Conservation (phyloP, 345 rosid genomes). For the Syzygium jambos region DNA sequence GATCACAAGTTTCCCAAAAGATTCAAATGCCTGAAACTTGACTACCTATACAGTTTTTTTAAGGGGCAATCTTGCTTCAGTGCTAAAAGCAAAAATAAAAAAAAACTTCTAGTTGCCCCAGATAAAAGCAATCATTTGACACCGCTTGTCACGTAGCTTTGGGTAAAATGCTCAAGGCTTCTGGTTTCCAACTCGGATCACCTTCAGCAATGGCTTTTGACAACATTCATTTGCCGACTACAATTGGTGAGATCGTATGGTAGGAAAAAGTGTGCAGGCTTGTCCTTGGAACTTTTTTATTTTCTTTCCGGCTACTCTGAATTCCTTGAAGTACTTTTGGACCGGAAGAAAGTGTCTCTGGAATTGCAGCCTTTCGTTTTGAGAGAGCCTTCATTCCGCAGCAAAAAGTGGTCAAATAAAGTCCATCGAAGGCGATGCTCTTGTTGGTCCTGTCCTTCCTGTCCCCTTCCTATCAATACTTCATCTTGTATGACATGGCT, state of each 20-base stretch:
- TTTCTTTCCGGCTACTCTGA: conserved; percentile 54
- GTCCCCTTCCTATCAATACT: conserved; percentile 44
- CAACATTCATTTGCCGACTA: conserved; percentile 37
- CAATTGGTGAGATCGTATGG: conserved; percentile 40
- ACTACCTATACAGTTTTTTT: conserved; percentile 41
- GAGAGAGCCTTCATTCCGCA: conserved; percentile 45
- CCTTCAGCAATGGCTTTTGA: conserved; percentile 32
- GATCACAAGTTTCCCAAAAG: conserved; percentile 32
- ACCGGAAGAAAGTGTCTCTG: conserved; percentile 30
- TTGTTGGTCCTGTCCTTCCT: conserved; percentile 64
- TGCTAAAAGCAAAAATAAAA: conserved; percentile 25
- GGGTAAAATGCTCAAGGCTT: conserved; percentile 39
- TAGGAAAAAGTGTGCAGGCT: conserved; percentile 49
- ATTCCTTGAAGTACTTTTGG: conserved; percentile 26
- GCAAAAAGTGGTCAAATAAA: conserved; percentile 47
- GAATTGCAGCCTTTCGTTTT: conserved; percentile 66
- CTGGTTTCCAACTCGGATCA: conserved; percentile 37
- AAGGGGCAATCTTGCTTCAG: conserved; percentile 29
- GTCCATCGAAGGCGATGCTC: conserved; percentile 26
- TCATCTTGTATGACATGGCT: conserved; percentile 34
- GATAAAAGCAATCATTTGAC: conserved; percentile 13
- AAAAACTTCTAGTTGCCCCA: conserved; percentile 6
- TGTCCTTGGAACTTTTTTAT: conserved; percentile 50
- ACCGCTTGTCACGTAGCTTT: conserved; percentile 30
- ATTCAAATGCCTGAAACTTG: conserved; percentile 38